A percentile compares a stretch with the other conserved stretches of the same genome.
Evolutionary conservation across 306 rosid genomes (phyloP).

Genomic region (Rosa multiflora): DNA sequence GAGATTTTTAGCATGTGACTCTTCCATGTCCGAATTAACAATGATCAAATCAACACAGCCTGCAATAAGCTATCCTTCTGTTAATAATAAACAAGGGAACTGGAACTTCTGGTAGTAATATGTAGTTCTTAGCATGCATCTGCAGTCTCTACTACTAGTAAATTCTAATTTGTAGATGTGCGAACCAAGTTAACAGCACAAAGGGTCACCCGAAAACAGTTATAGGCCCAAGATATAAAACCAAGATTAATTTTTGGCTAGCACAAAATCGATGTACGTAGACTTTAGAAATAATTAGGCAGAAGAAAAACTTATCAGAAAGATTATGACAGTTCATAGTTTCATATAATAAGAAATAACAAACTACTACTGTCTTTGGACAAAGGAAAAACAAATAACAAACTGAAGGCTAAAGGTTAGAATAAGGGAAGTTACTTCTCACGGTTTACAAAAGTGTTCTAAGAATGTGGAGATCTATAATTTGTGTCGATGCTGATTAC

Average conservation of each 20-base stretch:
- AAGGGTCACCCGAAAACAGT: neutral
- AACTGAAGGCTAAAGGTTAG: neutral
- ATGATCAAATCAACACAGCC: neutral
- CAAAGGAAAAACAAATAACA: neutral
- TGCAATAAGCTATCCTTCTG: neutral
- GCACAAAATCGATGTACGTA: neutral
- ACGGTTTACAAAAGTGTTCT: neutral
- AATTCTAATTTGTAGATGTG: neutral
- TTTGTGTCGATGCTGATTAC: neutral
- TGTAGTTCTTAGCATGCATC: neutral
- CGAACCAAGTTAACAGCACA: neutral
- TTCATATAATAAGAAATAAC: neutral
- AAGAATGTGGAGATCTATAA: neutral
- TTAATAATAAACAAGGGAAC: neutral
- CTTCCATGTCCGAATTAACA: neutral
- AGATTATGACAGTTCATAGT: neutral
- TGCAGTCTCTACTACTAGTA: neutral
- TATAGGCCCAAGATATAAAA: neutral
- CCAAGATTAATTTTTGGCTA: neutral
- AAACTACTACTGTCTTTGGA: neutral
- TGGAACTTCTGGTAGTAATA: neutral
- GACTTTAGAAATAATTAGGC: neutral
- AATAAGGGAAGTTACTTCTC: neutral
- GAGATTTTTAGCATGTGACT: neutral
- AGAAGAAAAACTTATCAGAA: neutral